Base-by-base conservation (phyloP, 257 asterid genomes). In the Solanum bulbocastanum region DNA sequence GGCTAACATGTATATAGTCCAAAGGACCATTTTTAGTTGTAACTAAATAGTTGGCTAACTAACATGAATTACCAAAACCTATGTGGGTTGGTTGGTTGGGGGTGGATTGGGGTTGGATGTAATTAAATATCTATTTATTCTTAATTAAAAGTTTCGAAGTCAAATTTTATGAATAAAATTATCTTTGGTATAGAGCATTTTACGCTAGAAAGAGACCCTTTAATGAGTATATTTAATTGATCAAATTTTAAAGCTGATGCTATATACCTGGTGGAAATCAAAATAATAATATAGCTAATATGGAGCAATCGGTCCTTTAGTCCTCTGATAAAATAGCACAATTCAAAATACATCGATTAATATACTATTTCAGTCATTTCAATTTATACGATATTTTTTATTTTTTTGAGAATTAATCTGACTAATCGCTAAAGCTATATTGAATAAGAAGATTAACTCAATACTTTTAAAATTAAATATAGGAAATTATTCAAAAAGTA, bases 361-460 rank as follows among this genome's bases (percentile, higher is more conserved):
- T 65, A 6, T 68, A 56, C 4, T 11, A 5, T 6, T 66, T 25
- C 4, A 5, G 27, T 11, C 10, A 1, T 65, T 5, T 66, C 1
- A 30, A 30, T 27, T 69, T 14, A 71, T 69, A 18, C 4, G 1
- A 15, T 3, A 7, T 3, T 69, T 0, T 30, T 69, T 2, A 65
- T 60, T 23, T 62, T 62, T 11, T 68, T 1, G 0, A 14, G 3
- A 12, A 3, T 8, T 4, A 15, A 3, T 16, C 3, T 8, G 4
- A 7, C 1, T 15, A 69, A 8, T 71, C 3, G 2, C 2, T 69
- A 8, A 30, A 32, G n/a, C 1, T 30, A 30, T 30, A 15, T 15
- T 32, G 6, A 15, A 30, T 8, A 13, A 32, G 15, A 14, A 32
- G 14, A 72, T 72, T 3, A 72, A 33, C 14, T 18, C 8, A 72